A percentile compares a stretch with the other conserved stretches of the same genome.
phyloP scores from a whole-genome alignment of 1,284 basidiomycete genomes.

The Vanrija humicola region DNA sequence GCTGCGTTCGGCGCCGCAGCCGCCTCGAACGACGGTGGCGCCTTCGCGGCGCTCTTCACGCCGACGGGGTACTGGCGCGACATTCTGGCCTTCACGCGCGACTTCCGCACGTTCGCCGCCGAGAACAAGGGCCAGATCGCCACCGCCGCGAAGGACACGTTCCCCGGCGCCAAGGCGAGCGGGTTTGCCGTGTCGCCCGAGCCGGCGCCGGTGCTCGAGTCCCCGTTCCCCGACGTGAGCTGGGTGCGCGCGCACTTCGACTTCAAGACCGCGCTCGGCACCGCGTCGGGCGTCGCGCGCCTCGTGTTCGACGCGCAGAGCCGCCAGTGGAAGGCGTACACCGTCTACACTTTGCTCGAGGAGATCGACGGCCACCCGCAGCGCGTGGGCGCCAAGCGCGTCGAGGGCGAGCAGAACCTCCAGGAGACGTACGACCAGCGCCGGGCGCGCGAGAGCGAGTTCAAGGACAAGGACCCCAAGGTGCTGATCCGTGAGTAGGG shows the following conservation, averaged over 20 bases:
- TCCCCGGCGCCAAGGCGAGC: slow-evolving; percentile 47
- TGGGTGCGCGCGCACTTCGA: slow-evolving; percentile 60
- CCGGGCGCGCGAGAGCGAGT: slow-evolving; percentile 47
- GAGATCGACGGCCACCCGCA: slow-evolving; percentile 57
- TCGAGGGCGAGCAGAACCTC: slow-evolving; percentile 32
- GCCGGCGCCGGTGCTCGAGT: slow-evolving; percentile 46
- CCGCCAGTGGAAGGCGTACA: slow-evolving; percentile 58
- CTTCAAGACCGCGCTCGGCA: slow-evolving; percentile 58
- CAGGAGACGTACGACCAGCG: slow-evolving; percentile 30
- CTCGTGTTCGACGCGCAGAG: slow-evolving; percentile 53
- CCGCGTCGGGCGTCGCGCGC: slow-evolving; percentile 55
- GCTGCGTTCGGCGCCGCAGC: background rate
- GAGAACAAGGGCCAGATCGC: slow-evolving; percentile 30
- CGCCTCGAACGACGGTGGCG: background rate
- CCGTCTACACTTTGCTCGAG: slow-evolving; percentile 61
- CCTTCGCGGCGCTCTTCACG: slow-evolving; percentile 3
- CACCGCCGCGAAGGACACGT: slow-evolving; percentile 37
- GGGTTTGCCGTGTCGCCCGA: slow-evolving; percentile 51
- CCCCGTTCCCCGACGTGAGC: slow-evolving; percentile 57
- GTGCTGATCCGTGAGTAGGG: slow-evolving; percentile 38
- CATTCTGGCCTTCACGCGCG: slow-evolving; percentile 31
- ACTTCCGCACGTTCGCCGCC: slow-evolving; percentile 29
- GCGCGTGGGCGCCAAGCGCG: slow-evolving; percentile 47
- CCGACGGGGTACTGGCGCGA: slow-evolving; percentile 14
- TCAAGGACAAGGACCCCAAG: slow-evolving; percentile 48